Conservation (phyloP, 148 eudicot genomes). For the Amaranthus palmeri region DNA sequence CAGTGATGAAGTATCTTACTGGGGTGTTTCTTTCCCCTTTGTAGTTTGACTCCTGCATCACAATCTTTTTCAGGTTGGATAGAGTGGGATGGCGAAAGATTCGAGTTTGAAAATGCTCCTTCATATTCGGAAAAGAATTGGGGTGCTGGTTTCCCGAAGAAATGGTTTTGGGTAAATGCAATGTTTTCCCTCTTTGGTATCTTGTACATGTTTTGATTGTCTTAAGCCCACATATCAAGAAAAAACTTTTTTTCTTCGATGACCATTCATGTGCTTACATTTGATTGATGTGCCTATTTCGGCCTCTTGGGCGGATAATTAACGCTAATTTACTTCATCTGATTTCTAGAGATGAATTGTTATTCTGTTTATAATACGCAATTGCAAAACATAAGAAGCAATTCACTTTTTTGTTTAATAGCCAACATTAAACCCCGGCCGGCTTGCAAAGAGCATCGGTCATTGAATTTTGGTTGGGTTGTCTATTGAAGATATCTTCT, state of each 20-base stretch:
- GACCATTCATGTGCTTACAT: neutral
- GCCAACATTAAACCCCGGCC: neutral
- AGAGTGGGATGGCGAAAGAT: conserved; percentile 94
- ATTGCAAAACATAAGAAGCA: neutral
- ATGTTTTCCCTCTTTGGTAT: conserved; percentile 8
- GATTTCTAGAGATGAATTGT: conserved; percentile 1
- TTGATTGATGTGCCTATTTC: neutral
- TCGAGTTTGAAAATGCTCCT: conserved; percentile 87
- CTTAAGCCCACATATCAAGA: neutral
- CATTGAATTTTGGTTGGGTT: neutral
- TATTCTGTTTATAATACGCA: neutral
- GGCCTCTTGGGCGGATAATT: neutral
- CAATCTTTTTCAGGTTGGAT: conserved; percentile 78
- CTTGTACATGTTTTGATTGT: neutral
- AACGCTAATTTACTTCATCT: neutral
- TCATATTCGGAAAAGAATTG: conserved; percentile 95
- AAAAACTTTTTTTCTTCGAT: neutral
- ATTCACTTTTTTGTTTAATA: neutral
- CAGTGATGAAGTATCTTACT: neutral
- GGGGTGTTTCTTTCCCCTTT: neutral
- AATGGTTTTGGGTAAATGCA: conserved; percentile 91
- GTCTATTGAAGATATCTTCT: neutral
- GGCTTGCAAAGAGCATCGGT: neutral
- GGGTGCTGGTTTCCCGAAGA: conserved; percentile 97
- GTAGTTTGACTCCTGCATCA: conserved; percentile 2